A percentile compares a stretch with the other conserved stretches of the same genome.
Conservation (phyloP, 345 rosid species). For the Eucalyptus cladocalyx region DNA sequence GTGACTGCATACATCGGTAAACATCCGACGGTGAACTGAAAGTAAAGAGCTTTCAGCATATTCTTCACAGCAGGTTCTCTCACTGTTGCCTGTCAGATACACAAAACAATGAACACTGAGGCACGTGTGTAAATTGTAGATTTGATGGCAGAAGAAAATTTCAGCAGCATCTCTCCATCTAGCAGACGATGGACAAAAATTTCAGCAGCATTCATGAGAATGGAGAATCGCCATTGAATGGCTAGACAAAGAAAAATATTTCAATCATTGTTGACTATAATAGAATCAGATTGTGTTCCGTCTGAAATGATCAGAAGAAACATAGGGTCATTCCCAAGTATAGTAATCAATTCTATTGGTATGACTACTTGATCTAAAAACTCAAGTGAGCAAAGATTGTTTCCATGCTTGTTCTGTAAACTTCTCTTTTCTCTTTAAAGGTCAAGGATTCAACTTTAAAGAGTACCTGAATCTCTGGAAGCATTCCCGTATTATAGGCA, state of each 20-base stretch:
- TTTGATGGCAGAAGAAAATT: not conserved
- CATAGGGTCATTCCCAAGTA: not conserved
- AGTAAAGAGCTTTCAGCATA: constrained; percentile 79
- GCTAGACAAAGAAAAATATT: not conserved
- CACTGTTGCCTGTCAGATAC: constrained; percentile 36
- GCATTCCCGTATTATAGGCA: constrained; percentile 96
- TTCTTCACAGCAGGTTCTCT: constrained; percentile 65
- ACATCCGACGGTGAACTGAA: constrained; percentile 70
- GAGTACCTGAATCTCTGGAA: constrained; percentile 78
- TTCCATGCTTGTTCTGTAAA: not conserved
- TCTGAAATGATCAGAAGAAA: not conserved
- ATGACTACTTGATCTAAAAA: not conserved
- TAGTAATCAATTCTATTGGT: not conserved
- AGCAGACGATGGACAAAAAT: not conserved
- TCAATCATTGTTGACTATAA: not conserved
- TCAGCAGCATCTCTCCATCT: not conserved
- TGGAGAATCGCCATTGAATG: not conserved
- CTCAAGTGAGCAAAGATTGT: not conserved
- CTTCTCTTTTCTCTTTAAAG: not conserved
- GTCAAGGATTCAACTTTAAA: not conserved
- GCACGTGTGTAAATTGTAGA: not conserved
- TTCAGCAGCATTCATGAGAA: not conserved
- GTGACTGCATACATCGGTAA: constrained; percentile 66
- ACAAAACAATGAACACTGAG: not conserved
- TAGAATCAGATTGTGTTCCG: not conserved